Percentiles rank a stretch among this genome's conserved stretches.
Conservation (phyloP, 177 flowering plant genomes). For the Vitis hybrid region DNA sequence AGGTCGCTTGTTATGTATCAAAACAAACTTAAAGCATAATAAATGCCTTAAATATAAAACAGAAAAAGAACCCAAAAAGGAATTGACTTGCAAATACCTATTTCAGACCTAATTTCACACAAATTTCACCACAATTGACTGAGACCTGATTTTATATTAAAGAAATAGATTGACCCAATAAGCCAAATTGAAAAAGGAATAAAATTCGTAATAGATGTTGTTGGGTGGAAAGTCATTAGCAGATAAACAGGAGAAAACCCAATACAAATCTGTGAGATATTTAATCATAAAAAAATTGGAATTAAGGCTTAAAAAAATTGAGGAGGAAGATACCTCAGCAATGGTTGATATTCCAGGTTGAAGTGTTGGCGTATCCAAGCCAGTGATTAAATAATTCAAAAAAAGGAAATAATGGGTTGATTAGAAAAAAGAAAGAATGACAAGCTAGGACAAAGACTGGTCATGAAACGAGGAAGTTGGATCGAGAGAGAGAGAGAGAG, state of each 20-base stretch:
- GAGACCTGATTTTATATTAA: neutral
- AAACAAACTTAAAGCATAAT: neutral
- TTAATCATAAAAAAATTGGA: neutral
- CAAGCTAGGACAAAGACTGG: neutral
- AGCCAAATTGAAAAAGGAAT: neutral
- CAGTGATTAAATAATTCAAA: neutral
- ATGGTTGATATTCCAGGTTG: neutral
- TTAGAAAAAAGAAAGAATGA: neutral
- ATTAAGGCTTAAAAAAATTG: neutral
- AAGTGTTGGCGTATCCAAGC: neutral
- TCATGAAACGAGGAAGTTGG: constrained; percentile 3
- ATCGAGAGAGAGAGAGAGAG: constrained; percentile 1
- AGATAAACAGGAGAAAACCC: neutral
- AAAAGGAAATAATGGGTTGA: neutral
- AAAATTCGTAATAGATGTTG: neutral
- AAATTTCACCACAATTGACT: neutral
- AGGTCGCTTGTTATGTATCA: neutral
- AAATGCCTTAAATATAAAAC: neutral
- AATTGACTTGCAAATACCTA: neutral
- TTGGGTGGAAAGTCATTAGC: neutral
- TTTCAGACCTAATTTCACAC: neutral
- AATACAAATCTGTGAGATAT: neutral
- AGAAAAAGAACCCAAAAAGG: neutral
- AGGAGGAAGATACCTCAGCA: neutral
- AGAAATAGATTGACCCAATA: neutral